Evolutionary conservation across 352 stramenopile species (phyloP), one percentile per base, ranked within the genome.

Genomic region (Phytophthora ohioensis): DNA sequence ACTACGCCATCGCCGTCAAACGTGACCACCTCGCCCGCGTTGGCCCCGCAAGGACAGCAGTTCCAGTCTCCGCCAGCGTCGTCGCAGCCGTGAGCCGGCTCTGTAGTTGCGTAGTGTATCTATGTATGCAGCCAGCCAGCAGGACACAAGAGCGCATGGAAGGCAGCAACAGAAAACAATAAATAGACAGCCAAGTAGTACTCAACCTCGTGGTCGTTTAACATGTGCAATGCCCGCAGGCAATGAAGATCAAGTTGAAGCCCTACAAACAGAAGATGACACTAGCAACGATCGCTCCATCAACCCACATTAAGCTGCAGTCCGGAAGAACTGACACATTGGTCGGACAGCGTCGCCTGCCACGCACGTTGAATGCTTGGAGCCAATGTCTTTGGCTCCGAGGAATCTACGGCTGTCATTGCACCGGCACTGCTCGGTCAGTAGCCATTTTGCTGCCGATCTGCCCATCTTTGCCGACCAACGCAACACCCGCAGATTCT

Each of bases 121-220:
- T 76, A 71, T 77, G 63, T 72, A 66, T 66, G 32, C 65, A 75
- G 21, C 57, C 41, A 63, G 43, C 53, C 15, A 49, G 64, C 48
- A 57, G 21, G 62, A 27, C 57, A 65, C n/a, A 46, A 27, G 47
- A 21, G n/a, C 30, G 47, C 36, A 31, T 41, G 48, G 27, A 62
- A 30, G 61, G 61, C 30, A 59, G 30, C 35, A 57, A 43, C 62
- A 49, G 36, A 75, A 67, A 67, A 61, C 30, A 77, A 72, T 57
- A 73, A 69, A 75, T 78, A 78, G 71, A 78, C 52, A 68, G 53
- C 56, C 42, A 60, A 71, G 58, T 62, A 73, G 42, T 68, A 68
- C 15, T 13, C 21, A 59, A 11, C 35, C 21, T 15, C 31, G 35
- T 34, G n/a, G 36, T 51, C 35, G 21, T 47, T 65, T 41, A 36